Base-by-base conservation (phyloP, 345 rosid species). In the Gossypium stocksii region DNA sequence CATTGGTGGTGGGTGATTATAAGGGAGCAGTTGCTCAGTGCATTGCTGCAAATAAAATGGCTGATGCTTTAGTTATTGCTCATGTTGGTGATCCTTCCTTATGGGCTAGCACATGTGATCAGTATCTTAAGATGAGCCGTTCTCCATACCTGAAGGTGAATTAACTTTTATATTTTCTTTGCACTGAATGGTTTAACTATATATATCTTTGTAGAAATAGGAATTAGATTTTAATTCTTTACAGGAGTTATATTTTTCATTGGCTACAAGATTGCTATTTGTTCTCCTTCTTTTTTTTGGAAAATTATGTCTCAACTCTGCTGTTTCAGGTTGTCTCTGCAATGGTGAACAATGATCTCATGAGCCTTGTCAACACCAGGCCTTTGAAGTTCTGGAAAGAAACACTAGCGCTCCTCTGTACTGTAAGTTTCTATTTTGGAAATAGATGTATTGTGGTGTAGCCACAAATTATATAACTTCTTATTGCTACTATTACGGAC, bases 61-160 rank as follows among this genome's bases (percentile, higher is more conserved):
- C 97, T 73, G 99, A 96, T 89, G 99, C 99, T 81, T 87, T 93
- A 84, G 93, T 96, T 70, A 91, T 96, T 79, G 97, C 99, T 70
- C 97, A 93, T 82, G 91, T 91, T 77, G 99, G 98, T 80, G 98
- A 98, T 77, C 77, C 89, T 82, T 80, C 92, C 53, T 82, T 96
- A 80, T 91, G 97, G 98, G 93, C 88, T 79, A 91, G 86, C 52
- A 96, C 99, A 29, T 97, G 98, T 61, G 88, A 93, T 77, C 90
- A 85, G 72, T 93, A 88, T 85, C 89, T 93, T 61, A 96, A 91
- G 85, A 85, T 73, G 78, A 90, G 88, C 80, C 75, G 66, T 81
- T 88, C 97, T 66, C 91, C 98, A 13, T 93, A 91, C 83, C 71
- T 91, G 84, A 96, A 91, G 97, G 97, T 90, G 80, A 77, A 59